Base-by-base conservation (phyloP, 2,329 filamentous ascomycete genomes). In the Colletotrichum phormii region DNA sequence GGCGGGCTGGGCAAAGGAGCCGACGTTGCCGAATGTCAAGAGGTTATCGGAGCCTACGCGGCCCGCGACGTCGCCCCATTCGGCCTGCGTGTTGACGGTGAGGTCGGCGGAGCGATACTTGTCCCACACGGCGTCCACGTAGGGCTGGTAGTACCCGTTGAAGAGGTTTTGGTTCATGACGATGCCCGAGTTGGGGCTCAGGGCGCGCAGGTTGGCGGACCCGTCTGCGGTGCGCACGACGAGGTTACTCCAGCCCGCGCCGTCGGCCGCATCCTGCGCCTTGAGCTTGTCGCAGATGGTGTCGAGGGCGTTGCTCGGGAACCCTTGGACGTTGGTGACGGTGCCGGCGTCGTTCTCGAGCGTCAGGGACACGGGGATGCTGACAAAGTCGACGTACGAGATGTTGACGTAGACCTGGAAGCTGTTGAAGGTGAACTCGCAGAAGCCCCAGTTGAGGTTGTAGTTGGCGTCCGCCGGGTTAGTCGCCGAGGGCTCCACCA, bases 381-480 rank as follows among this genome's bases (percentile, higher is more conserved):
- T 84, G 74, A 95, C 88, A 81, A 95, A 95, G 83, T 95, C 93
- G 65, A 95, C 94, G 79, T 93, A 92, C 74, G 87, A 90, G 77
- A 95, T 91, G 76, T 93, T 93, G 76, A 89, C 90, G 78, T 89
- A 94, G 5, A 93, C 82, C 80, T 93, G 86, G 37, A 80, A 77
- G 46, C 81, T 77, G 80, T 93, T 93, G 81, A 88, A 92, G 18
- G 91, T 92, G 77, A 93, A 91, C 81, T 94, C 92, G 82, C 87
- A 90, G 78, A 94, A 94, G 33, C 86, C 88, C 92, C 92, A 94
- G 71, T 86, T 82, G 58, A 88, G 82, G 46, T 87, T 83, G 78
- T 90, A 90, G 79, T 93, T 94, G 2, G 86, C 81, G 77, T 94
- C 92, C 0, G 86, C 80, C 0, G 86, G 80, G 80, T 95, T 95